A percentile compares a stretch with the other conserved stretches of the same genome.
Evolutionary conservation across 441 rosid species (phyloP).

Genomic region (Brassica hybrid): DNA sequence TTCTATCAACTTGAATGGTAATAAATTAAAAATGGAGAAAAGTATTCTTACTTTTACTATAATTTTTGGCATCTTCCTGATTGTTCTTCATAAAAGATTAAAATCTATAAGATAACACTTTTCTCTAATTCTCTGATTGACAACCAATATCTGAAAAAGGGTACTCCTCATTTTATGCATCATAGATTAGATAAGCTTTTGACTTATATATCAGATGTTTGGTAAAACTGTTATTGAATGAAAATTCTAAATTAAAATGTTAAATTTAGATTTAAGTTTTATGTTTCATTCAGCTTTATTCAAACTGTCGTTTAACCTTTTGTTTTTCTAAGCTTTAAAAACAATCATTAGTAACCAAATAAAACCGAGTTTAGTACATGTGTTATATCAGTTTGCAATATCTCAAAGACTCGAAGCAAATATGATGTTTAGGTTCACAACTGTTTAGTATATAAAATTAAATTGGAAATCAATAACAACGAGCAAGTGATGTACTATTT

Average conservation of each 20-base stretch:
- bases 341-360: too few relatives aligned
- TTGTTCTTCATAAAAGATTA: not conserved
- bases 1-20: not conserved
- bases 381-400: not conserved
- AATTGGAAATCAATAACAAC: not conserved
- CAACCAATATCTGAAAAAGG: conserved; percentile 7
- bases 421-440: not conserved
- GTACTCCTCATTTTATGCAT: too few relatives aligned
- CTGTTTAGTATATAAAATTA: not conserved
- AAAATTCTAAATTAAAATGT: too few relatives aligned
- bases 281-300: too few relatives aligned
- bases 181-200: too few relatives aligned
- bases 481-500: conserved; percentile 9
- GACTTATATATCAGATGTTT: too few relatives aligned
- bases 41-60: not conserved
- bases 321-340: not conserved
- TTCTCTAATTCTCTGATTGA: not conserved
- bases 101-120: not conserved
- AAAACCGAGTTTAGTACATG: not conserved
- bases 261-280: too few relatives aligned
- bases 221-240: too few relatives aligned
- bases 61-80: conserved; percentile 8
- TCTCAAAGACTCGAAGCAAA: not conserved
- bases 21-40: not conserved
- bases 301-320: not conserved